Conservation (phyloP, 768 basidiomycete species). For the Jaapia argillacea region DNA sequence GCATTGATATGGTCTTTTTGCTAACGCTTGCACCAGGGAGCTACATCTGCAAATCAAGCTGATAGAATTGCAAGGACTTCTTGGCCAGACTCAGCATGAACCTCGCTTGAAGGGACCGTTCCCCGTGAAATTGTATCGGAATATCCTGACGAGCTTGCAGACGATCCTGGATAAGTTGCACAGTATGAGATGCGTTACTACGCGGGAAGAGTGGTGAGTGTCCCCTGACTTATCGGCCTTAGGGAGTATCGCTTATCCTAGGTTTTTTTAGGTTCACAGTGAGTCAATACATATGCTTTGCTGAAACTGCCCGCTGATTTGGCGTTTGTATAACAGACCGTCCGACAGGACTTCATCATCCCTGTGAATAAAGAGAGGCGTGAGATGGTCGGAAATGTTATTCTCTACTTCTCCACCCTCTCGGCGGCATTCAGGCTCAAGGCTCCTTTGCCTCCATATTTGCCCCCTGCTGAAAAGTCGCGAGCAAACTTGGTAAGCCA, state of each 20-base stretch:
- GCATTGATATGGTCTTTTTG: background rate
- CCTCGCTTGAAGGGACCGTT: conserved; percentile 95
- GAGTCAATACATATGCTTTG: conserved; percentile 15
- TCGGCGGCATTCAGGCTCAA: conserved; percentile 77
- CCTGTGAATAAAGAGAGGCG: conserved; percentile 85
- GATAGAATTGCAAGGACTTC: conserved; percentile 74
- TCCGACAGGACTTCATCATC: conserved; percentile 78
- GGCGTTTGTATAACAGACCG: conserved; percentile 37
- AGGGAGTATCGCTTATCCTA: conserved; percentile 1
- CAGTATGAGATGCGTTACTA: conserved; percentile 96
- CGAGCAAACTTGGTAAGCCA: conserved; percentile 64
- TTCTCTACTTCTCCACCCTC: conserved; percentile 78
- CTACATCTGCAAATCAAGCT: conserved; percentile 88
- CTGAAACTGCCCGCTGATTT: background rate
- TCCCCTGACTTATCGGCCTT: conserved; percentile 3
- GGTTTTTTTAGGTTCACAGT: conserved; percentile 58
- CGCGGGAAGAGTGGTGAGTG: conserved; percentile 83
- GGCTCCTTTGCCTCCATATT: conserved; percentile 90
- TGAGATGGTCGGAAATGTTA: conserved; percentile 93
- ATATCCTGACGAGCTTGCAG: conserved; percentile 73
- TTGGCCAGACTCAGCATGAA: conserved; percentile 86
- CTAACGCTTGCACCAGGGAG: conserved; percentile 49
- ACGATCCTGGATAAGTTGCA: conserved; percentile 84
- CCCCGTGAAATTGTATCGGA: conserved; percentile 76
- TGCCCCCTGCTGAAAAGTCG: conserved; percentile 86